Evolutionary conservation across 2,329 filamentous ascomycete species (phyloP), one percentile per base, ranked within the genome.

Genomic region (Fusarium sp.): DNA sequence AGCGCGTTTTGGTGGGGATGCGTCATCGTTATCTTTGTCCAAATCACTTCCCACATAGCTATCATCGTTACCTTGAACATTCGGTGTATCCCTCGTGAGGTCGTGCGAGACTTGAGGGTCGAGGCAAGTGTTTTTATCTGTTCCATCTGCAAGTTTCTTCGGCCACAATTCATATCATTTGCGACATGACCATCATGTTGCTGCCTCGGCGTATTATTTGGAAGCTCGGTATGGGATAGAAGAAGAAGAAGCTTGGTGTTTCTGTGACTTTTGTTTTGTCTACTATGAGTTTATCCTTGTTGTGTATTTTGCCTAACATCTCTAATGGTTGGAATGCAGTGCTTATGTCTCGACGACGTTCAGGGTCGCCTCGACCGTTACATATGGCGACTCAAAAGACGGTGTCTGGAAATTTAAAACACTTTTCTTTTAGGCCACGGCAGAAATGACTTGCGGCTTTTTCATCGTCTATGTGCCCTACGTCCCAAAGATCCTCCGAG

Each of bases 1-100:
- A 81, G 68, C 35, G 23, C 67, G 7, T 84, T 85, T 64, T 85
- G 81, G 79, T 83, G 80, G 80, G 80, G 77, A 1, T 83, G 79
- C 68, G 67, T 80, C 52, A 13, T 66, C 10, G 68, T 84, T 13
- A 80, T 79, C 16, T 67, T 67, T 5, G 10, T 83, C 7, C 83
- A 85, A 62, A 71, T 74, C 50, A 56, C 78, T 4, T 20, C 57
- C 10, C 58, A 64, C 5, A 64, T 37, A 6, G 65, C 67, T 6
- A 64, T 64, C 20, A 8, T 70, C 0, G 32, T 70, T 52, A 16
- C 50, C 9, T 39, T 70, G 18, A 70, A 68, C 3, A 48, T 68
- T 35, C 67, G 68, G 13, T 70, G 67, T 30, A 70, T 2, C 10
- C 67, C 65, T 6, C 58, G 68, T 1, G 58, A 68, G 3, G 65